A percentile compares a stretch with the other conserved stretches of the same genome.
These are phyloP conservation scores for Pseudotulostoma volvatum DNA, from an alignment of 495 filamentous ascomycete species.

Conservation along the genomic window DNA sequence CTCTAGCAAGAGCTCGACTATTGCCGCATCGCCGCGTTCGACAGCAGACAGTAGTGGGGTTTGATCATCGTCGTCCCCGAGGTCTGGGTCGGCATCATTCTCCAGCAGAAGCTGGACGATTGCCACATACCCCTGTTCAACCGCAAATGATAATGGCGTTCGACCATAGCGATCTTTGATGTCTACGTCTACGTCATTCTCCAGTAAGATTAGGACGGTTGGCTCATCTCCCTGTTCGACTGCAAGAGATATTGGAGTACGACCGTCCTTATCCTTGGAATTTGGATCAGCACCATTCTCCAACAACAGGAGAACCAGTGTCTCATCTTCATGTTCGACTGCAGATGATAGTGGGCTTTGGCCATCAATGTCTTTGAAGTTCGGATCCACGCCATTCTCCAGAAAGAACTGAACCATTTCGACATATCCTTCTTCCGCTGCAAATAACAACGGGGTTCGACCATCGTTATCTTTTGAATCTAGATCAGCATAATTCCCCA, in stretches of 20 bases:
- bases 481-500: constrained; percentile 3
- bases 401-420: constrained; percentile 9
- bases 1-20: constrained; percentile 5
- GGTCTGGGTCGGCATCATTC: constrained; percentile 3
- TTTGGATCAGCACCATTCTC: constrained; percentile 4
- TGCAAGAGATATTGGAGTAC: too few relatives aligned
- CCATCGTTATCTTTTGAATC: constrained; percentile 8
- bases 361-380: too few relatives aligned
- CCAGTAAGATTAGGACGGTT: constrained; percentile 9
- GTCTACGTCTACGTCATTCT: constrained; percentile 4
- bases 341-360: too few relatives aligned
- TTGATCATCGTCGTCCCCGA: too few relatives aligned
- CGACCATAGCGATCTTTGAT: too few relatives aligned
- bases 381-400: too few relatives aligned
- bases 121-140: constrained; percentile 11
- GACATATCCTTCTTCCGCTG: constrained; percentile 3
- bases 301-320: constrained; percentile 9
- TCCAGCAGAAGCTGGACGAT: constrained; percentile 10
- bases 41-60: too few relatives aligned
- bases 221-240: constrained; percentile 11
- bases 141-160: too few relatives aligned
- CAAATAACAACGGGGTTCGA: constrained; percentile 8
- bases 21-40: too few relatives aligned
- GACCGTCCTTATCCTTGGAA: too few relatives aligned
- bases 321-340: too few relatives aligned